Evolutionary conservation across 768 basidiomycete genomes (phyloP).

Genomic region (Tulasnella sp.): DNA sequence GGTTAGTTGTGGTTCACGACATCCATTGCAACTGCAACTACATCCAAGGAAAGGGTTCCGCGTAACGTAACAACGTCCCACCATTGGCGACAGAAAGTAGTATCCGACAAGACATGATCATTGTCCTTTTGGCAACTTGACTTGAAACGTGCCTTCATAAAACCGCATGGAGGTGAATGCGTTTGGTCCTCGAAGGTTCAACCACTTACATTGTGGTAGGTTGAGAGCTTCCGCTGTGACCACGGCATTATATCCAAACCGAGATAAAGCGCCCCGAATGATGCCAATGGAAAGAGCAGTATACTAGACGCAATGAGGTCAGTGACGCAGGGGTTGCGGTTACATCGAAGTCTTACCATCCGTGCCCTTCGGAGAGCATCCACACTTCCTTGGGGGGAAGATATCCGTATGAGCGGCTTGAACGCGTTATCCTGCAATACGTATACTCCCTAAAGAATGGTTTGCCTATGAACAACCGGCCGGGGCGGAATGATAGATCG

Average conservation of each 20-base stretch:
- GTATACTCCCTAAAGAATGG: slow-evolving; percentile 59
- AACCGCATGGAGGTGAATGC: background rate
- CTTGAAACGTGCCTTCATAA: slow-evolving; percentile 61
- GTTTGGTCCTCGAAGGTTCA: background rate
- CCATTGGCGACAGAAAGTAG: background rate
- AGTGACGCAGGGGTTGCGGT: background rate
- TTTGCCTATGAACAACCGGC: background rate
- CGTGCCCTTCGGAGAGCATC: slow-evolving; percentile 61
- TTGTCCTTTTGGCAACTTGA: slow-evolving; percentile 54
- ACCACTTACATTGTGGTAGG: slow-evolving; percentile 67
- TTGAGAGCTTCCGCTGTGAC: slow-evolving; percentile 69
- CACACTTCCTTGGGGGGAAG: slow-evolving; percentile 64
- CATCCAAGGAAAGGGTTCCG: background rate
- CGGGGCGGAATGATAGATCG: slow-evolving; percentile 21
- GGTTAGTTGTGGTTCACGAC: background rate
- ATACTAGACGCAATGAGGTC: slow-evolving; percentile 39
- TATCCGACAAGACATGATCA: background rate
- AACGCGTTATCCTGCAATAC: slow-evolving; percentile 88
- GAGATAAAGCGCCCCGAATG: slow-evolving; percentile 65
- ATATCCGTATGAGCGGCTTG: slow-evolving; percentile 69
- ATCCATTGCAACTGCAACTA: background rate
- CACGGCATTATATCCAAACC: slow-evolving; percentile 62
- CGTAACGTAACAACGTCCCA: background rate
- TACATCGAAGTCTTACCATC: slow-evolving; percentile 36
- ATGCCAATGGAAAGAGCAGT: slow-evolving; percentile 72